Evolutionary conservation across 2,329 filamentous ascomycete genomes (phyloP).

Genomic region (Colletotrichum costaricense): DNA sequence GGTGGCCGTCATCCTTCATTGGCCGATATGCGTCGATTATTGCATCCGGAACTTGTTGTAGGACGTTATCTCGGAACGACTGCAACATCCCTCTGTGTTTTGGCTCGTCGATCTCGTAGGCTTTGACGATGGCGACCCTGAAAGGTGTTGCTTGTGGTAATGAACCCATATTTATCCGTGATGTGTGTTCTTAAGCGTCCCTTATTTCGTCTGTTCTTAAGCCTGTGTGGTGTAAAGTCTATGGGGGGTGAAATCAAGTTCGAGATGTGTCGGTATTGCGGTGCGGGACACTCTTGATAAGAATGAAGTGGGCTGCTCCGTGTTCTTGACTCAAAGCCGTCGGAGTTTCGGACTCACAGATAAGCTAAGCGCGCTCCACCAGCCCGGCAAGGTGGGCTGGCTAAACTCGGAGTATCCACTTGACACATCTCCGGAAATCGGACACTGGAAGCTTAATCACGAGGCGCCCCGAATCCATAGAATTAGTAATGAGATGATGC

Average conservation of each 20-base stretch:
- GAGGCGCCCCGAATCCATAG: background rate
- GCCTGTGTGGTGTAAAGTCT: background rate
- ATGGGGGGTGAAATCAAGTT: background rate
- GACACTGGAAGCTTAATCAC: slow-evolving; percentile 13
- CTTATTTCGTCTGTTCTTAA: background rate
- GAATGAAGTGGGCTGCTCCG: background rate
- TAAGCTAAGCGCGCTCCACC: slow-evolving; percentile 14
- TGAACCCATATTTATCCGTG: slow-evolving; percentile 8
- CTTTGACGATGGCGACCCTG: slow-evolving; percentile 30
- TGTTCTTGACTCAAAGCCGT: background rate
- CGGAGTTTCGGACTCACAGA: slow-evolving; percentile 2
- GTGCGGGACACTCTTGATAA: no score
- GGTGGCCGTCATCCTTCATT: slow-evolving; percentile 14
- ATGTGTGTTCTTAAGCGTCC: no score
- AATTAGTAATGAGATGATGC: slow-evolving; percentile 5
- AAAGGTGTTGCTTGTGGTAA: slow-evolving; percentile 11
- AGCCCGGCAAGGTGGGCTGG: slow-evolving; percentile 12
- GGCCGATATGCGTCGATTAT: slow-evolving; percentile 16
- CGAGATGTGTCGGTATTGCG: background rate
- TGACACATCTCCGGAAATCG: slow-evolving; percentile 22
- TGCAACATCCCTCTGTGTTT: slow-evolving; percentile 28
- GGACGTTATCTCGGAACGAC: slow-evolving; percentile 26
- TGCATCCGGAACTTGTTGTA: slow-evolving; percentile 16
- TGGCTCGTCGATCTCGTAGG: slow-evolving; percentile 30
- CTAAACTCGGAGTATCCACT: slow-evolving; percentile 23